Base-by-base conservation (phyloP, 1,139 yeast species). In the Nakaseomyces kungkrabaensis region DNA sequence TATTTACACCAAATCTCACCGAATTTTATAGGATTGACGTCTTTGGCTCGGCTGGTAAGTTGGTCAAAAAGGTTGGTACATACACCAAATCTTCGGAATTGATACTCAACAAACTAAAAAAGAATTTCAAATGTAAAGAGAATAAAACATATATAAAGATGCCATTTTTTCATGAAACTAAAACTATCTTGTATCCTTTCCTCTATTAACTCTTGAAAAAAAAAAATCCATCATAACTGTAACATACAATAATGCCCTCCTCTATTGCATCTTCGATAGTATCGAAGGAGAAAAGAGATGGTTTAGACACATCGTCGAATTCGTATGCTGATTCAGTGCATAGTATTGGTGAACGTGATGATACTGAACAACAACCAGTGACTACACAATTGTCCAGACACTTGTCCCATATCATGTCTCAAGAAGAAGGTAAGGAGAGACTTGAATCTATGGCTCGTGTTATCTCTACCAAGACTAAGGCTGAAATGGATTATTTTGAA, bases 371-470 rank as follows among this genome's bases (percentile, higher is more conserved):
- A 25, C 52, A 56, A 48, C 59, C 59, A 29, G 56, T 50, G n/a
- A 56, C 62, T 11, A 54, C 64, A 4, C 68, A 63, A 50, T 45
- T 65, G 41, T 61, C 66, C 1, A 61, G 65, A 50, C 65, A 62
- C 47, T 50, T 65, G 43, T 57, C 65, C 6, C 56, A 60, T 38
- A 61, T 65, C 48, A 48, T 65, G 34, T 61, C 68, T 13, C 59
- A 63, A 50, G 63, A 60, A 9, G 59, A 65, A 9, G 70, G 71
- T 50, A 61, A 69, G 9, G 65, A 67, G 43, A 68, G 68, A 51
- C 61, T 72, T 48, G 74, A 70, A 55, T 66, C 74, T 17, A 62
- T 72, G 52, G 69, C 74, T 4, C 67, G 74, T 58, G 72, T 70
- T 37, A 56, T 72, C 46, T 71, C 75, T 24, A 68, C 71, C n/a